Percentiles rank a stretch among this genome's conserved stretches.
Conservation (phyloP, 2,329 filamentous ascomycete genomes). For the Aquanectria penicillioides region DNA sequence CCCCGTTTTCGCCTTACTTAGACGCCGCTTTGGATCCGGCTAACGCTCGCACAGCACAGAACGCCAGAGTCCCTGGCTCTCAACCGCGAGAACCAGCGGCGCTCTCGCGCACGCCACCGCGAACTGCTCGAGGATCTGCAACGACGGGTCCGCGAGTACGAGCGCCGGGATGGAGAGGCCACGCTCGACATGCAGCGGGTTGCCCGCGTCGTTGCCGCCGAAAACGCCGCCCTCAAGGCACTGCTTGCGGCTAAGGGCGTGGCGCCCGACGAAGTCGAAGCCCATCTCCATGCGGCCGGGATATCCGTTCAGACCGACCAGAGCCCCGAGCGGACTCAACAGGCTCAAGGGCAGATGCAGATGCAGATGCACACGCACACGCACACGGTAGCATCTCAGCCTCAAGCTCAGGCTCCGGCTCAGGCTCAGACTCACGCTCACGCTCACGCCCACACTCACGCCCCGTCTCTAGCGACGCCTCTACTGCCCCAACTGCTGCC, state of each 20-base stretch:
- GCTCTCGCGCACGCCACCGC: conserved; percentile 55
- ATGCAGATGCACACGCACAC: background rate
- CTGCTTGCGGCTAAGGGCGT: conserved; percentile 36
- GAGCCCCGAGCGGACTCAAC: background rate
- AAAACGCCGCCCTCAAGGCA: conserved; percentile 53
- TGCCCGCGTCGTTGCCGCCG: conserved; percentile 53
- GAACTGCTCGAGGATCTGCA: conserved; percentile 57
- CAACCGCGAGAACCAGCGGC: conserved; percentile 57
- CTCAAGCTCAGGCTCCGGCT: background rate
- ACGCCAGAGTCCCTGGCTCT: conserved; percentile 42
- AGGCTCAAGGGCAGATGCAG: background rate
- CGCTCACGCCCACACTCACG: background rate
- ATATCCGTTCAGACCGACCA: too few species aligned
- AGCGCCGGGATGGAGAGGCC: conserved; percentile 54
- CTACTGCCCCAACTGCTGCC: background rate
- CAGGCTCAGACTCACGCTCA: background rate
- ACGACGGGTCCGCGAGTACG: conserved; percentile 52
- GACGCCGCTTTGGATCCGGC: too few species aligned
- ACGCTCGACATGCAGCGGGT: conserved; percentile 59
- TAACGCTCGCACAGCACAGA: conserved; percentile 23
- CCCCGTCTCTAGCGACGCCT: background rate
- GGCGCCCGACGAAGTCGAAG: conserved; percentile 31
- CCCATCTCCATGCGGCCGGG: conserved; percentile 25
- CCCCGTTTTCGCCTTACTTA: too few species aligned
- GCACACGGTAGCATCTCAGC: background rate